These are phyloP conservation scores for Nakazawaea molendinolei DNA, from an alignment of 805 yeast genomes.

Conservation along the genomic window DNA sequence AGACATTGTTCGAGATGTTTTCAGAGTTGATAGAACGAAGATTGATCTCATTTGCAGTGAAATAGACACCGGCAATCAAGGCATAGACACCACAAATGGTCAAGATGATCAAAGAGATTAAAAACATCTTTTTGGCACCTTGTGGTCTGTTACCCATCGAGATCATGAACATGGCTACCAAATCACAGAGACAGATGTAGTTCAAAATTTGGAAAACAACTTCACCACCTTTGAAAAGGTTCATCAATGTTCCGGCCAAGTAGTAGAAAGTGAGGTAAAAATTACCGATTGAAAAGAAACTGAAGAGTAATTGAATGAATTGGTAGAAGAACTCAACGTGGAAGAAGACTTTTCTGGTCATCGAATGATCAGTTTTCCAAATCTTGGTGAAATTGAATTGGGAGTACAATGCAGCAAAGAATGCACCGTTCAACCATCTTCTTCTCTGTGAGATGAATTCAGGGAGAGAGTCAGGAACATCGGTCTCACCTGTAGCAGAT, in stretches of 20 bases:
- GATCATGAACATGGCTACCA: conserved; percentile 83
- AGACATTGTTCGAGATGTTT: conserved; percentile 34
- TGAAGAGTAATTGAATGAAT: conserved; percentile 69
- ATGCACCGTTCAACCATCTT: conserved; percentile 96
- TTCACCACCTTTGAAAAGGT: conserved; percentile 55
- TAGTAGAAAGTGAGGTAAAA: conserved; percentile 90
- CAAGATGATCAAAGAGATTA: conserved; percentile 62
- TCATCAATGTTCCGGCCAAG: conserved; percentile 78
- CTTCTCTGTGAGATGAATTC: conserved; percentile 89
- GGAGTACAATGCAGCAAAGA: conserved; percentile 92
- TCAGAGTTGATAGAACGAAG: conserved; percentile 16
- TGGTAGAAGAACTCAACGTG: conserved; percentile 90
- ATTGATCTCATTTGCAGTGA: conserved; percentile 54
- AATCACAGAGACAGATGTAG: conserved; percentile 73
- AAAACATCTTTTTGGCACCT: conserved; percentile 79
- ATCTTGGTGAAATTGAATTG: conserved; percentile 80
- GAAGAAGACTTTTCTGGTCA: conserved; percentile 69
- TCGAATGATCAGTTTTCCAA: conserved; percentile 84
- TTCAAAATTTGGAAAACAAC: conserved; percentile 81
- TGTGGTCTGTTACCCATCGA: conserved; percentile 98
- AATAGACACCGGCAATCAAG: conserved; percentile 73
- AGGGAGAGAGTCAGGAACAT: conserved; percentile 84
- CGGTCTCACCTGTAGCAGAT: conserved; percentile 87
- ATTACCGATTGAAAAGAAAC: conserved; percentile 89
- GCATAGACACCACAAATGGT: conserved; percentile 80